Conservation (phyloP, 371 early-diverging fungal genomes). For the Lichtheimia corymbifera region DNA sequence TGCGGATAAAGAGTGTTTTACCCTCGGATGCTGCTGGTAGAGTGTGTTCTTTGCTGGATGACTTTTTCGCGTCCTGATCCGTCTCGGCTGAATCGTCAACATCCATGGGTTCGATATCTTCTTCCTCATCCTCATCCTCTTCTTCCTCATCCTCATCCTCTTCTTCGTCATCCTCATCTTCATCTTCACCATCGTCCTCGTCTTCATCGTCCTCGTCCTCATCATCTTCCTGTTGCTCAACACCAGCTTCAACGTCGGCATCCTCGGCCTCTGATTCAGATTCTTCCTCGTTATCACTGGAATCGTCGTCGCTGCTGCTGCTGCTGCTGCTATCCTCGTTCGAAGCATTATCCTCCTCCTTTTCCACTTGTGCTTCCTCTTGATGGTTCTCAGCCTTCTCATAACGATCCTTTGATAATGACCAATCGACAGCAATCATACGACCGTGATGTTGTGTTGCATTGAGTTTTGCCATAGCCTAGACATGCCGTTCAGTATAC, state of each 20-base stretch:
- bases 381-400: constrained; percentile 34
- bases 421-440: constrained; percentile 47
- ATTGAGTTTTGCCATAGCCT: constrained; percentile 14
- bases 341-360: constrained; percentile 14
- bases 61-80: constrained; percentile 29
- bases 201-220: constrained; percentile 13
- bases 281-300: constrained; percentile 25
- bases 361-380: constrained; percentile 9
- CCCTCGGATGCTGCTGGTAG: constrained; percentile 58
- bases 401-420: constrained; percentile 76
- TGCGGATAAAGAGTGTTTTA: constrained; percentile 90
- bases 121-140: constrained; percentile 34
- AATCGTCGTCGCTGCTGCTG: constrained; percentile 26
- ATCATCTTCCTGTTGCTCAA: constrained; percentile 15
- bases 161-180: constrained; percentile 45
- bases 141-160: constrained; percentile 38
- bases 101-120: constrained; percentile 29
- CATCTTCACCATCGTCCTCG: constrained; percentile 31
- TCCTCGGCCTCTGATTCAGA: constrained; percentile 30
- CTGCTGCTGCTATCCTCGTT: constrained; percentile 15
- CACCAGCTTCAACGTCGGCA: constrained; percentile 25
- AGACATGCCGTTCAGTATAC: not conserved
- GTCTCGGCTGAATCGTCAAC: constrained; percentile 47
- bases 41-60: too few species aligned
- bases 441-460: constrained; percentile 15